Evolutionary conservation across 805 yeast genomes (phyloP).

Genomic region (Saccharomycopsis sp.): DNA sequence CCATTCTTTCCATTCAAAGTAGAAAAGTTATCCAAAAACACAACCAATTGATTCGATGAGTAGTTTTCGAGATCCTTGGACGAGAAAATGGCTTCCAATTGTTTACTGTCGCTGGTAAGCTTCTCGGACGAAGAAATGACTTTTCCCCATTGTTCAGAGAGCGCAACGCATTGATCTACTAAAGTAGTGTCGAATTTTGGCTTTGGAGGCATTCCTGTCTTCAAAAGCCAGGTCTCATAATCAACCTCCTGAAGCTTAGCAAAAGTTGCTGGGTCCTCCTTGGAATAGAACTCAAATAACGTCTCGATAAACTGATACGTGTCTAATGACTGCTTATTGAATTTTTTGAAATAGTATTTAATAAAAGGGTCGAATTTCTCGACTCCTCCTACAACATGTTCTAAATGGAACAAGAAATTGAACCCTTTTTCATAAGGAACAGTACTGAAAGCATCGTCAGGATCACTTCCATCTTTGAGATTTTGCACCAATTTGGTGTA

Average conservation of each 20-base stretch:
- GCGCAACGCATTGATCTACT: constrained; percentile 61
- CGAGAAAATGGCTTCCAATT: constrained; percentile 31
- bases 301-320: constrained; percentile 75
- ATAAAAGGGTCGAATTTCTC: constrained; percentile 71
- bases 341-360: constrained; percentile 66
- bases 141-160: constrained; percentile 61
- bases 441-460: constrained; percentile 82
- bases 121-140: constrained; percentile 27
- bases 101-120: constrained; percentile 22
- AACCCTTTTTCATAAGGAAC: constrained; percentile 93
- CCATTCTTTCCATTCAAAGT: constrained; percentile 39
- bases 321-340: constrained; percentile 66
- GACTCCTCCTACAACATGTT: constrained; percentile 58
- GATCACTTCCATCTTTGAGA: constrained; percentile 64
- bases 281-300: constrained; percentile 56
- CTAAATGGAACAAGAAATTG: constrained; percentile 69
- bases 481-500: constrained; percentile 65
- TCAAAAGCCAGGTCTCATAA: constrained; percentile 79
- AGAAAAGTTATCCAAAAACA: constrained; percentile 65
- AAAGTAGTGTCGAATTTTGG: constrained; percentile 74
- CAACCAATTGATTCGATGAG: constrained; percentile 70
- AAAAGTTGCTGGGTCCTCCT: constrained; percentile 34
- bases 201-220: constrained; percentile 85
- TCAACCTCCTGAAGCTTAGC: constrained; percentile 59
- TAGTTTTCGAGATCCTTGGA: constrained; percentile 49